Evolutionary conservation across 768 basidiomycete genomes (phyloP).

Genomic region (Lactifluus subvellereus): DNA sequence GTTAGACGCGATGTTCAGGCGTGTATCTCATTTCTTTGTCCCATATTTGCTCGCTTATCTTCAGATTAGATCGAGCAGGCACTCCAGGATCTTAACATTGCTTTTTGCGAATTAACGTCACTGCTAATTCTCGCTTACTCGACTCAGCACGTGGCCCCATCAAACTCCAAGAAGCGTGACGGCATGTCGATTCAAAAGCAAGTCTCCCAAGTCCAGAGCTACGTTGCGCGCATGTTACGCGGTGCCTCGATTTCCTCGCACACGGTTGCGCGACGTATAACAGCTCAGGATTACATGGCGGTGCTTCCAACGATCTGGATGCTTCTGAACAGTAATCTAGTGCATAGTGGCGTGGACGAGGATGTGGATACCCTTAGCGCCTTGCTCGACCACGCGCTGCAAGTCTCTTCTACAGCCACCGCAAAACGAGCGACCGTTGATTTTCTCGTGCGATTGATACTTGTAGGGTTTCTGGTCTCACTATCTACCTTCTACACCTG

Average conservation of each 20-base stretch:
- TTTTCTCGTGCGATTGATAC: constrained; percentile 63
- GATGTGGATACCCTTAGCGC: constrained; percentile 42
- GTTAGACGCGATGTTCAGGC: constrained; percentile 55
- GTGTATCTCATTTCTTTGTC: not conserved
- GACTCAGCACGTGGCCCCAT: constrained; percentile 26
- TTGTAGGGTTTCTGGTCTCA: constrained; percentile 43
- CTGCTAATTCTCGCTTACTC: constrained; percentile 42
- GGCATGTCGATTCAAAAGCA: constrained; percentile 20
- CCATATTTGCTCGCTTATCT: constrained; percentile 8
- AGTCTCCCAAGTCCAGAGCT: constrained; percentile 43
- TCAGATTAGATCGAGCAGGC: constrained; percentile 51
- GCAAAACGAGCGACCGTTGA: constrained; percentile 65
- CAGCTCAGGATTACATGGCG: constrained; percentile 51
- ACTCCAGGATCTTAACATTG: constrained; percentile 66
- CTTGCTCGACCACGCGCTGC: constrained; percentile 59
- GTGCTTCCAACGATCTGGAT: constrained; percentile 79
- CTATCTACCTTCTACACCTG: not conserved
- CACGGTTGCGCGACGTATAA: constrained; percentile 42
- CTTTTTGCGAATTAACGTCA: constrained; percentile 72
- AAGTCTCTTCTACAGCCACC: constrained; percentile 51
- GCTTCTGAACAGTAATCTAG: constrained; percentile 44
- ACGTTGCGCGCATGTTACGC: constrained; percentile 53
- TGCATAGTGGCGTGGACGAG: constrained; percentile 21
- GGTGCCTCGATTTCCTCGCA: constrained; percentile 31
- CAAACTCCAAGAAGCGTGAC: constrained; percentile 16